A percentile compares a stretch with the other conserved stretches of the same genome.
phyloP scores from a whole-genome alignment of 306 rosid species.

The Neltuma alba region DNA sequence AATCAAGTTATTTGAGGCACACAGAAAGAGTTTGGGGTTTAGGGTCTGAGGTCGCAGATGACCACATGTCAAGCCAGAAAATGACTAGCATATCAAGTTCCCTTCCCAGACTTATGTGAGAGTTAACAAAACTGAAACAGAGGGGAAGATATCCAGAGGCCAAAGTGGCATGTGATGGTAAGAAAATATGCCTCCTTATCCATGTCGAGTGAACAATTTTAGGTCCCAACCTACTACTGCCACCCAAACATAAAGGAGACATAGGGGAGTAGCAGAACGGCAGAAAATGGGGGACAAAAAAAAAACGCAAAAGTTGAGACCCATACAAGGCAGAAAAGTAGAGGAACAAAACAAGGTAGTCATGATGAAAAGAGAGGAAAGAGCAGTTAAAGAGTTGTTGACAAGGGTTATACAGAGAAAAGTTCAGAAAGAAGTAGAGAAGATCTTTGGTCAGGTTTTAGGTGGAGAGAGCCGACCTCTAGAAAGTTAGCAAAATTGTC shows the following conservation, averaged over 20 bases:
- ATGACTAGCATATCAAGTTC: conserved; percentile 7
- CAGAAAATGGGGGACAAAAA: neutral
- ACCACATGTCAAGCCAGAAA: conserved; percentile 19
- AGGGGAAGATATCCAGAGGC: neutral
- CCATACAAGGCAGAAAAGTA: neutral
- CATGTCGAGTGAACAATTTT: neutral
- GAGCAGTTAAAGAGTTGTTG: too few species aligned
- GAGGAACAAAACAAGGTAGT: too few species aligned
- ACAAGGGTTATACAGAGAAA: too few species aligned
- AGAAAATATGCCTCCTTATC: neutral
- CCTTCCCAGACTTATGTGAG: conserved; percentile 5
- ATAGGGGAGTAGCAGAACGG: neutral
- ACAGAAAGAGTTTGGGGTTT: neutral
- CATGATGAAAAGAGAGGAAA: too few species aligned
- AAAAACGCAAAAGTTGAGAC: neutral
- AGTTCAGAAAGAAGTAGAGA: too few species aligned
- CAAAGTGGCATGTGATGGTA: neutral
- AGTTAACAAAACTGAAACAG: conserved; percentile 22
- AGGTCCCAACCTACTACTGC: too few species aligned
- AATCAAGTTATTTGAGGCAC: neutral
- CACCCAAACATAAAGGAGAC: too few species aligned
- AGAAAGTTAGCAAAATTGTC: too few species aligned
- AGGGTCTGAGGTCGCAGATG: neutral
- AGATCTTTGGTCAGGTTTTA: too few species aligned
- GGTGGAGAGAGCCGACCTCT: neutral